phyloP scores from a whole-genome alignment of 306 rosid genomes.

The Rosa persica region DNA sequence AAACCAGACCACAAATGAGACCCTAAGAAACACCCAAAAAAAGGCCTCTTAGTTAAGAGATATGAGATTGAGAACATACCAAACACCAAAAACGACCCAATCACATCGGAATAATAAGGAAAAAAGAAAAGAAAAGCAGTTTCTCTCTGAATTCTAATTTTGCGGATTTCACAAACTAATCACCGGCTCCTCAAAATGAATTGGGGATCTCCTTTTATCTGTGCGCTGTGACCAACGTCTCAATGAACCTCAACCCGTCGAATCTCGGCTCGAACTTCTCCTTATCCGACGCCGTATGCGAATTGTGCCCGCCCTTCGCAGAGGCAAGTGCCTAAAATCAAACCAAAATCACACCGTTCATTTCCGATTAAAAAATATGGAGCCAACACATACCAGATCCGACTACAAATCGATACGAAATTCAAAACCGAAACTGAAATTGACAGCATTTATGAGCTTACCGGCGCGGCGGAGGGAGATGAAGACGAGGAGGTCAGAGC shows the following conservation, averaged over 20 bases:
- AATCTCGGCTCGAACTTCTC: conserved; percentile 84
- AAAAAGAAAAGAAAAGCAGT: neutral
- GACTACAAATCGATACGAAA: neutral
- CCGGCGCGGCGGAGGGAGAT: conserved; percentile 34
- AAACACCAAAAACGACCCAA: conserved; percentile 15
- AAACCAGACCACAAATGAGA: neutral
- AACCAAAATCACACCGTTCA: neutral
- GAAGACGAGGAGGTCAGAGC: conserved; percentile 42
- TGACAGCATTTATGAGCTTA: neutral
- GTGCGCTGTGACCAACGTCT: conserved; percentile 90
- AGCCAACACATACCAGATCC: neutral
- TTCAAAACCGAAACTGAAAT: neutral
- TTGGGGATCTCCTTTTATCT: conserved; percentile 36
- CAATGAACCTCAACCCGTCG: conserved; percentile 89
- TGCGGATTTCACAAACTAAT: neutral
- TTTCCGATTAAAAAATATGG: neutral
- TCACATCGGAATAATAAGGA: neutral
- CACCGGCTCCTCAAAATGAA: neutral
- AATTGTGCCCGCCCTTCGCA: neutral
- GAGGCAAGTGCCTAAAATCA: neutral
- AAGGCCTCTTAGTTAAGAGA: neutral
- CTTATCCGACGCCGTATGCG: conserved; percentile 28
- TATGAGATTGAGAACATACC: conserved; percentile 9
- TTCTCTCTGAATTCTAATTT: neutral
- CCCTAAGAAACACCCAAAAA: neutral